Evolutionary conservation across 1,139 yeast species (phyloP), one percentile per base, ranked within the genome.

Genomic region (Lodderomyces beijingensis): DNA sequence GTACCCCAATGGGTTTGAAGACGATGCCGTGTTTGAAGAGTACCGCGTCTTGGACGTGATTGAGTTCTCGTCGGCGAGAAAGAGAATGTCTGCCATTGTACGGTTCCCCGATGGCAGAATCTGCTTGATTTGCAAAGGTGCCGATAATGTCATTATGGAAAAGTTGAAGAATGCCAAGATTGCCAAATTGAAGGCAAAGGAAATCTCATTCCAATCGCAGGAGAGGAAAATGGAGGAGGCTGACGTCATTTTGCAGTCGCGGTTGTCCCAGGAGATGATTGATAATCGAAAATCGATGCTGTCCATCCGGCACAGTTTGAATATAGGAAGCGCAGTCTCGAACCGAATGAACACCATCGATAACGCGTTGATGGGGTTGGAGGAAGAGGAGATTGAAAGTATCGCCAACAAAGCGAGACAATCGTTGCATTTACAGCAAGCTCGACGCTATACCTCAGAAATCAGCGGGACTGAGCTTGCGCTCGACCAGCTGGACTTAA

Each of bases 61-160:
- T 39, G 97, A 91, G 40, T 93, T 93, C 52, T 70, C 91, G 0
- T 85, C 95, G 3, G 67, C 81, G 3, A 76, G 99, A 47, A 93
- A 93, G 58, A 74, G 98, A 51, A 93, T 93, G 99, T 86, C 96
- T 0, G 77, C 83, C n/a, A 57, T 91, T 5, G 80, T 89, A 1
- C 70, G 62, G 43, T 77, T 86, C 46, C 96, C 96, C 0, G 86
- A 85, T 51, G 77, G 77, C n/a, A 70, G 84, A 40, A 70, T 88
- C 15, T 77, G 91, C 34, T 53, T 91, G 36, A 65, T 93, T 30
- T 86, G 96, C 59, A 93, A 93, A 59, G 98, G 97, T 34, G 98
- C 99, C 1, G 98, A 93, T 55, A 87, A 87, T 49, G 71, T 91
- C n/a, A 85, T 93, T 33, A 55, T 89, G 40, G 96, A 89, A 37